Evolutionary conservation across 148 eudicot species (phyloP).

Genomic region (Vaccinium vitisidaea): DNA sequence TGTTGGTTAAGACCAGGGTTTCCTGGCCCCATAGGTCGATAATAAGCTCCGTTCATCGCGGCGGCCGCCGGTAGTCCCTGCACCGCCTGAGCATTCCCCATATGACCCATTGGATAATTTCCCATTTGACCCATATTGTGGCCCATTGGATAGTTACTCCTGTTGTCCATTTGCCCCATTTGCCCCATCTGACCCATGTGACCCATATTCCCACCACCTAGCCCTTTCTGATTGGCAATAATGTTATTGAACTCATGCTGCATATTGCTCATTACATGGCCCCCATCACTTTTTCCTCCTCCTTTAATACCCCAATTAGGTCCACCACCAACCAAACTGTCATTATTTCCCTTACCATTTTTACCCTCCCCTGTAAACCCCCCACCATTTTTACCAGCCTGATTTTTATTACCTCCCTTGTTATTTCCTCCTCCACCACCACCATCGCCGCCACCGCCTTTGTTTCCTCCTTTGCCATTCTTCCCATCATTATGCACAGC

Average conservation of each 20-base stretch:
- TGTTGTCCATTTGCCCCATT: not conserved
- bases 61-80: conserved; percentile 53
- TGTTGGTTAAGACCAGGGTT: conserved; percentile 50
- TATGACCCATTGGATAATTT: conserved; percentile 37
- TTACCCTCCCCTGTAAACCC: conserved; percentile 17
- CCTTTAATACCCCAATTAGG: conserved; percentile 30
- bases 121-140: conserved; percentile 47
- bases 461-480: conserved; percentile 21
- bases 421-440: conserved; percentile 9
- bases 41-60: conserved; percentile 36
- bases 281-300: conserved; percentile 35
- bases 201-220: conserved; percentile 34
- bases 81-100: conserved; percentile 46
- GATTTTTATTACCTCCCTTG: conserved; percentile 17
- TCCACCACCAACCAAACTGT: conserved; percentile 27
- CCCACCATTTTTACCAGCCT: conserved; percentile 32
- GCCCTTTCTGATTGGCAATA: conserved; percentile 25
- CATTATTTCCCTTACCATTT: conserved; percentile 27
- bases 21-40: conserved; percentile 56
- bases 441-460: conserved; percentile 2
- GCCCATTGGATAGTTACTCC: conserved; percentile 13
- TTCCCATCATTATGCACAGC: conserved; percentile 19
- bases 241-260: conserved; percentile 38
- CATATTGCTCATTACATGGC: conserved; percentile 22
- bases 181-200: conserved; percentile 25